Evolutionary conservation across 805 yeast genomes (phyloP), one percentile per base, ranked within the genome.

Genomic region (Myxozyma geophila): DNA sequence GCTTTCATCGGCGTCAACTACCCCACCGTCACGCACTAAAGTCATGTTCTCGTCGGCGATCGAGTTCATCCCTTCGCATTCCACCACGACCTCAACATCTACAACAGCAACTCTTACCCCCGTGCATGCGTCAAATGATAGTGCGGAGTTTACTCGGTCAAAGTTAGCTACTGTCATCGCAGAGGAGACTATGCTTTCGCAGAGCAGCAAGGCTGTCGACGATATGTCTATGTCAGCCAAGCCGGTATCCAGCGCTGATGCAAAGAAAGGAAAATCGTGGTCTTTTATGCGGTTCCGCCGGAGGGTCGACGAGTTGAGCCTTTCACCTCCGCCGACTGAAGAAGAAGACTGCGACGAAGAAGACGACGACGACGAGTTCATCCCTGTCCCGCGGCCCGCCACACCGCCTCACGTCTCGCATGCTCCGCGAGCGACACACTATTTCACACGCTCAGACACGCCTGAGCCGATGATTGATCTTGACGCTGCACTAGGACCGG

Each of bases 381-480:
- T 54, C 41, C 48, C 66, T n/a, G 37, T 17, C 10, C 54, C 63
- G 37, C 57, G 70, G 48, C 62, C 65, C 36, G 65, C 62, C 23
- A 67, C 69, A 8, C 68, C 73, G 21, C 64, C 70, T 8, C 63
- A 52, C 17, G 58, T 60, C 17, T 66, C 67, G 21, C 58, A 64
- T 41, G 59, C 63, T 19, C 64, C 72, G 17, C 64, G 70, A 21
- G 58, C 72, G 19, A 50, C 64, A 17, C 63, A 69, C 56, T 59
- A 60, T 36, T 63, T 56, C 43, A 63, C 64, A 7, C 59, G 64
- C 9, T 52, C 67, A 8, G 62, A 63, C 41, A 59, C 70, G n/a
- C 86, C 87, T 0, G 84, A 83, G 68, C 86, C 87, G 1, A 76
- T 82, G 28, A 85, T 85, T 28, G 87, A 85, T 67, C 72, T 85